Evolutionary conservation across 306 rosid species (phyloP).

Genomic region (Prunus fruticosa): DNA sequence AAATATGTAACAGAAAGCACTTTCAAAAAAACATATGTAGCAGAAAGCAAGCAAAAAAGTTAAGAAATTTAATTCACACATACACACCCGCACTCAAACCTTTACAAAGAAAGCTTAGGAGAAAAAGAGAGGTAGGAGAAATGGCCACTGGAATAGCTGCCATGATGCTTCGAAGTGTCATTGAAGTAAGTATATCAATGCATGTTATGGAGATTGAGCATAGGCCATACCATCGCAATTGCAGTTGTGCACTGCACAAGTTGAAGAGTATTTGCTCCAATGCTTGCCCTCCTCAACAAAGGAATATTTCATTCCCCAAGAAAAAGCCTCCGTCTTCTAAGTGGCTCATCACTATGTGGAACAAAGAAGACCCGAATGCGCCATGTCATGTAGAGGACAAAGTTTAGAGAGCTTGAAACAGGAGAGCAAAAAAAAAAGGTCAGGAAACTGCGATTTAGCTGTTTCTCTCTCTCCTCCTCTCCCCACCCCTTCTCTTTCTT

Average conservation of each 20-base stretch:
- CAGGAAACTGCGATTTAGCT: slow-evolving; percentile 1
- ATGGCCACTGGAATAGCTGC: slow-evolving; percentile 43
- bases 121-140: neutral
- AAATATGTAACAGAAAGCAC: neutral
- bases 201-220: slow-evolving; percentile 45
- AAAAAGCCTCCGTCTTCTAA: slow-evolving; percentile 22
- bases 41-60: neutral
- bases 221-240: slow-evolving; percentile 79
- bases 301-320: slow-evolving; percentile 35
- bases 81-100: neutral
- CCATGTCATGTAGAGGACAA: neutral
- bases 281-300: slow-evolving; percentile 25
- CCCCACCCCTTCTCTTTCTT: neutral
- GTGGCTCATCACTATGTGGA: neutral
- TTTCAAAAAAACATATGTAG: neutral
- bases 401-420: neutral
- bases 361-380: slow-evolving; percentile 1
- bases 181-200: slow-evolving; percentile 48
- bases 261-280: slow-evolving; percentile 20
- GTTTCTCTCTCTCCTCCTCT: neutral
- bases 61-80: neutral
- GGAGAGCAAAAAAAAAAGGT: neutral
- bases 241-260: slow-evolving; percentile 67
- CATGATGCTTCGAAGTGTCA: slow-evolving; percentile 40
- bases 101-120: neutral